Conservation (phyloP, 2,329 filamentous ascomycete genomes). For the Penicillium fuscoglaucum region DNA sequence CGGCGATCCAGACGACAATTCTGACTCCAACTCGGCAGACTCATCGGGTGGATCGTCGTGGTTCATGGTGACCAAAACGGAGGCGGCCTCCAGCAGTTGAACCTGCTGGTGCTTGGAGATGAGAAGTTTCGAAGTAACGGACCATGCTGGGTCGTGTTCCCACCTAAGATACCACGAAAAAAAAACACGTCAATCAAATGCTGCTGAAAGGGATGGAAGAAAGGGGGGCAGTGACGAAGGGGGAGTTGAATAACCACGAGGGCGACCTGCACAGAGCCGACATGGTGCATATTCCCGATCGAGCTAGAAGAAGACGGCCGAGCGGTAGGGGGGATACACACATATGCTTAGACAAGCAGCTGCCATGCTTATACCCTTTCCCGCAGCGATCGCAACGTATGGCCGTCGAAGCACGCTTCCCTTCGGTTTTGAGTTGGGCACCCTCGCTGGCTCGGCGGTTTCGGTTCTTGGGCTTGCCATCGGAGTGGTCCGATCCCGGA, state of each 20-base stretch:
- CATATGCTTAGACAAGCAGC: slow-evolving; percentile 99
- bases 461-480: slow-evolving; percentile 53
- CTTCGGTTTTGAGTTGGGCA: slow-evolving; percentile 78
- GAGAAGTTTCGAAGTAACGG: slow-evolving; percentile 91
- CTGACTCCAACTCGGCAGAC: slow-evolving; percentile 70
- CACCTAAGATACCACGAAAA: slow-evolving; percentile 65
- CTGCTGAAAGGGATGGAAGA: slow-evolving; percentile 29
- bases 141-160: slow-evolving; percentile 99
- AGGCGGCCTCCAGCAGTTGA: slow-evolving; percentile 92
- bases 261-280: slow-evolving; percentile 43
- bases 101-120: slow-evolving; percentile 99
- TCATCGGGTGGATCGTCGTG: slow-evolving; percentile 61
- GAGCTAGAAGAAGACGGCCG: slow-evolving; percentile 39
- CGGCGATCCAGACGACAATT: slow-evolving; percentile 79
- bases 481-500: slow-evolving; percentile 35
- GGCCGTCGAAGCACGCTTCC: slow-evolving; percentile 77
- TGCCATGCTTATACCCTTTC: slow-evolving; percentile 99
- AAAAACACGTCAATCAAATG: slow-evolving; percentile 44
- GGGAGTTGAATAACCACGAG: slow-evolving; percentile 37
- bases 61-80: slow-evolving; percentile 93
- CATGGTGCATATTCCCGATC: slow-evolving; percentile 44
- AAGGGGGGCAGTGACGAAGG: slow-evolving; percentile 29
- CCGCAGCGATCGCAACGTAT: slow-evolving; percentile 96
- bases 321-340: slow-evolving; percentile 70
- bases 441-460: slow-evolving; percentile 77